Percentiles rank a stretch among this genome's conserved stretches.
phyloP scores from a whole-genome alignment of 805 yeast genomes.

The Brettanomyces anomalus region DNA sequence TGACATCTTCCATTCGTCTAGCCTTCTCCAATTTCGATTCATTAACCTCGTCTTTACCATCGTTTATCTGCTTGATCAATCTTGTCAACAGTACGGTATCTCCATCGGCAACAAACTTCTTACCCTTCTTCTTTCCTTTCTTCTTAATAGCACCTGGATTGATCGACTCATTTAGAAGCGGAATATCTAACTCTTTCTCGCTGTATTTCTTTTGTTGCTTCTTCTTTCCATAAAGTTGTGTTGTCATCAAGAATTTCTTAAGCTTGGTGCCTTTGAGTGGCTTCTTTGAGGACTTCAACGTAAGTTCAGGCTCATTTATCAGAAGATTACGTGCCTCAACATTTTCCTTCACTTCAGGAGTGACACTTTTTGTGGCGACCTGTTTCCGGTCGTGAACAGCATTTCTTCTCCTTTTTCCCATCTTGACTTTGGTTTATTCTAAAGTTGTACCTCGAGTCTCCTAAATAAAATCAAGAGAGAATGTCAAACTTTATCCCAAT shows the following conservation, averaged over 20 bases:
- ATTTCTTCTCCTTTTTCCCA: constrained; percentile 35
- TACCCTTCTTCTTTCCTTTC: constrained; percentile 79
- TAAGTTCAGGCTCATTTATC: constrained; percentile 46
- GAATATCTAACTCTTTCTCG: constrained; percentile 75
- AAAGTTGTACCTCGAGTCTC: too few species aligned
- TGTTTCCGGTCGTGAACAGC: constrained; percentile 22
- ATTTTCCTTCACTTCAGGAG: constrained; percentile 60
- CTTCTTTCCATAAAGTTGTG: constrained; percentile 61
- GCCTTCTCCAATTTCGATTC: constrained; percentile 90
- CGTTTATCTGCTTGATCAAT: constrained; percentile 73
- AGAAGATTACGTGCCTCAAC: constrained; percentile 61
- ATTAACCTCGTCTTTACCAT: constrained; percentile 64
- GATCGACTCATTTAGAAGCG: constrained; percentile 72
- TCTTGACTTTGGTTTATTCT: constrained; percentile 25
- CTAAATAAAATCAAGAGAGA: constrained; percentile 33
- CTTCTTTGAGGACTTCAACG: constrained; percentile 47
- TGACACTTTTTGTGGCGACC: constrained; percentile 46
- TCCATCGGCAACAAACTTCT: constrained; percentile 65
- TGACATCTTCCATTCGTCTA: constrained; percentile 77
- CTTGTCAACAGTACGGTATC: constrained; percentile 56
- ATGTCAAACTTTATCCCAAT: too few species aligned
- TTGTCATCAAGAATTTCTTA: constrained; percentile 57
- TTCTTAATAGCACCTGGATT: constrained; percentile 68
- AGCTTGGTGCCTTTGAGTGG: constrained; percentile 42
- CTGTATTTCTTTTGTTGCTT: constrained; percentile 48